Base-by-base conservation (phyloP, 2,329 filamentous ascomycete species). In the Cladosporium sp. region DNA sequence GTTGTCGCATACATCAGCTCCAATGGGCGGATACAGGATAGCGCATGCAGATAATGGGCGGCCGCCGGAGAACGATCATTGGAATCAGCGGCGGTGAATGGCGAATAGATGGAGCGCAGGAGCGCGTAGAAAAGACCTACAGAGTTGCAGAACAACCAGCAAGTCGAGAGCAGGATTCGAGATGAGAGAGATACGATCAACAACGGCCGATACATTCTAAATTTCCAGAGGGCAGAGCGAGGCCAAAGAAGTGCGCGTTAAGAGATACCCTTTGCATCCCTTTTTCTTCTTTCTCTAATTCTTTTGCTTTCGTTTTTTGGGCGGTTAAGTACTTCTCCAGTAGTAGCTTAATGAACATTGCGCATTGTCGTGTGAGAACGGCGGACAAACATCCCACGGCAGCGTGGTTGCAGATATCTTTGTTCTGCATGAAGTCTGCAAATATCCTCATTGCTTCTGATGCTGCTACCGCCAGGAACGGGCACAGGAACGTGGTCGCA, bases 31-130 rank as follows among this genome's bases (percentile, higher is more conserved):
- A 5, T 59, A 48, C 23, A 48, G 57, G 26, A 48, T 59, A 46
- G 39, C 57, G 25, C 26, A 18, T 14, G 36, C 25, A 23, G 39
- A 59, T 21, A 30, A 46, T 23, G 57, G 57, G 18, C 57, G 57
- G 39, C 57, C 57, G 30, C 57, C 57, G n/a, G 57, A 59, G 25
- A n/a, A 26, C 26, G 57, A 59, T n/a, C 57, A 59, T 18, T 59
- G 57, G 62, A 36, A 64, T 18, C 62, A 64, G 62, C 32, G 62
- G 28, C 62, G 51, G 34, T 58, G 51, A 57, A 14, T 14, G 30
- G 18, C 49, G 51, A 57, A 14, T 14, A 34, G 18, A 23, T 11
- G 43, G 14, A 48, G 39, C 23, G 39, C 58, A 25, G 18, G 30
- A 25, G 4, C 14, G 23, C 23, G 16, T 28, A 28, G 49, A 53